A percentile compares a stretch with the other conserved stretches of the same genome.
Evolutionary conservation across 1,284 basidiomycete genomes (phyloP).

Genomic region (Sanguinoderma infundibulare): DNA sequence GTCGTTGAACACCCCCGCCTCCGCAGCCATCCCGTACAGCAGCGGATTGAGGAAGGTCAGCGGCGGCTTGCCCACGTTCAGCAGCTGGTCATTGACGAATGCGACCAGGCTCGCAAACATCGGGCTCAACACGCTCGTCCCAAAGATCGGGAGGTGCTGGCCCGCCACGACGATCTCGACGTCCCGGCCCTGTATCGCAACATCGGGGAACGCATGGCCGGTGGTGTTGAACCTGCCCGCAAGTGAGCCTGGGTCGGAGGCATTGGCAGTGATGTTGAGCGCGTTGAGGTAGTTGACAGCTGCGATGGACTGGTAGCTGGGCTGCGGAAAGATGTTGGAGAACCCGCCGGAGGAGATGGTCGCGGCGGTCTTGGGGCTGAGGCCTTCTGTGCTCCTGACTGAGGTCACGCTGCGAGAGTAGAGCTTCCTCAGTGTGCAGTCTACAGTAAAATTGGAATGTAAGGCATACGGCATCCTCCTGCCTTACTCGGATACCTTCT

Average conservation of each 20-base stretch:
- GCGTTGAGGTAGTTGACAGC: slow-evolving; percentile 34
- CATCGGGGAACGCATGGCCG: slow-evolving; percentile 32
- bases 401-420: slow-evolving; percentile 53
- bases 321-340: slow-evolving; percentile 44
- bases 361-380: slow-evolving; percentile 51
- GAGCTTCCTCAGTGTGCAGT: neutral
- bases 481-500: no score
- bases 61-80: slow-evolving; percentile 49
- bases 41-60: slow-evolving; percentile 68
- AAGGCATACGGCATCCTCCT: no score
- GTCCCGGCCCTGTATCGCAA: slow-evolving; percentile 16
- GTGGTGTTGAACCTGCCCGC: slow-evolving; percentile 26
- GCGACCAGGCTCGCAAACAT: slow-evolving; percentile 61
- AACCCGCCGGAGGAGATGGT: slow-evolving; percentile 50
- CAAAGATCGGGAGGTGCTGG: slow-evolving; percentile 44
- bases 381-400: slow-evolving; percentile 53
- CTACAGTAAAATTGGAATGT: no score
- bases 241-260: neutral
- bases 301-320: slow-evolving; percentile 40
- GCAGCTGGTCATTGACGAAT: slow-evolving; percentile 60
- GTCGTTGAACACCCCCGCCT: slow-evolving; percentile 54
- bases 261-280: slow-evolving; percentile 25
- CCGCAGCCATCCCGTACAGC: slow-evolving; percentile 47
- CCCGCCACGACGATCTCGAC: slow-evolving; percentile 63
- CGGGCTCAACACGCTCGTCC: slow-evolving; percentile 66